Conservation (phyloP, 2,329 filamentous ascomycete genomes). For the Trichophyton mentagrophytes region DNA sequence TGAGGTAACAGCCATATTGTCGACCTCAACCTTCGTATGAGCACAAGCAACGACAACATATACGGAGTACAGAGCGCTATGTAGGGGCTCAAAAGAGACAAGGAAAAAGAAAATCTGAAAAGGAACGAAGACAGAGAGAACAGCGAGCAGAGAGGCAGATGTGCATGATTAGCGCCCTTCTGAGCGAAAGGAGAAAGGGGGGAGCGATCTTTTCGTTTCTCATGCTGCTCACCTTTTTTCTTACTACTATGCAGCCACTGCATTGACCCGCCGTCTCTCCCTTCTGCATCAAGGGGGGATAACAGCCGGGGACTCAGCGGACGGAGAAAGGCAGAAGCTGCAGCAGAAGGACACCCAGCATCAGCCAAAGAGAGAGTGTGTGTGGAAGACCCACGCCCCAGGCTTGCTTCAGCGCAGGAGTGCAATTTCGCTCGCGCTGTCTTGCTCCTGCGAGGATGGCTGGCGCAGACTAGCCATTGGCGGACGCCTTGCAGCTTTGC, state of each 20-base stretch:
- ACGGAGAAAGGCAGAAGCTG: too few relatives aligned
- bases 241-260: background rate
- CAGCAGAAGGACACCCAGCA: too few relatives aligned
- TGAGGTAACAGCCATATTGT: background rate
- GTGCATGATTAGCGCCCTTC: slow-evolving; percentile 6
- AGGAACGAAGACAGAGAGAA: too few relatives aligned
- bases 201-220: slow-evolving; percentile 1
- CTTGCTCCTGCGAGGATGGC: background rate
- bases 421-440: background rate
- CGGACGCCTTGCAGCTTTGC: background rate
- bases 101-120: background rate
- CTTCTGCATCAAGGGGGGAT: background rate
- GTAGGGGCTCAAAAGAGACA: background rate
- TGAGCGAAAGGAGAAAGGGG: slow-evolving; percentile 3
- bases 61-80: background rate
- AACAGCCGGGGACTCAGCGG: too few relatives aligned
- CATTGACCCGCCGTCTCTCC: slow-evolving; percentile 1
- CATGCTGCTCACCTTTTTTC: too few relatives aligned
- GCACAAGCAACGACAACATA: background rate
- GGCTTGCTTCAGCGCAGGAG: background rate
- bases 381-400: slow-evolving; percentile 3
- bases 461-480: slow-evolving; percentile 1
- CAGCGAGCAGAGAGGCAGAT: background rate
- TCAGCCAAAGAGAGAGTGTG: background rate
- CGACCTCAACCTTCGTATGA: background rate